A percentile compares a stretch with the other conserved stretches of the same genome.
Evolutionary conservation across 2,329 filamentous ascomycete genomes (phyloP).

Genomic region (Pyrenochaeta sp.): DNA sequence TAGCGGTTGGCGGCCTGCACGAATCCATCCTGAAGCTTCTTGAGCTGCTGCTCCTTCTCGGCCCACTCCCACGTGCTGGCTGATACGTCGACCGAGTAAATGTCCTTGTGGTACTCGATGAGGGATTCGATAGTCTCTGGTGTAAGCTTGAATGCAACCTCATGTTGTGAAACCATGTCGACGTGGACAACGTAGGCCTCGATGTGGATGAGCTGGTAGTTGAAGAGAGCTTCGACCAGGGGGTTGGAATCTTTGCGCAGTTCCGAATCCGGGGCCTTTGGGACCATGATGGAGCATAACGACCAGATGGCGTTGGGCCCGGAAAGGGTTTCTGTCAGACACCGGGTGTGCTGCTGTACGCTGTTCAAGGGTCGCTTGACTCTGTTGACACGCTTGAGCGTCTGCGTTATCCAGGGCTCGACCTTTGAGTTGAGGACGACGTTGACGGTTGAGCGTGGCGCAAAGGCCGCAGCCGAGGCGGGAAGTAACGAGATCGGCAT

Average conservation of each 20-base stretch:
- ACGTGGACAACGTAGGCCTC: constrained; percentile 99
- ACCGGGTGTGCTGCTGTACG: constrained; percentile 92
- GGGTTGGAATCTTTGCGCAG: constrained; percentile 82
- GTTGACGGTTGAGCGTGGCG: constrained; percentile 90
- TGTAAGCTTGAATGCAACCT: constrained; percentile 97
- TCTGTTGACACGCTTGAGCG: constrained; percentile 94
- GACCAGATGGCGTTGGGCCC: constrained; percentile 93
- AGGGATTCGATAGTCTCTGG: constrained; percentile 91
- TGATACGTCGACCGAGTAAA: constrained; percentile 89
- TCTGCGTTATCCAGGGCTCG: constrained; percentile 96
- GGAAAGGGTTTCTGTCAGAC: constrained; percentile 92
- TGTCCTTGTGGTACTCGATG: constrained; percentile 94
- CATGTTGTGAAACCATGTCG: constrained; percentile 97
- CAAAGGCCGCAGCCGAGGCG: constrained; percentile 95
- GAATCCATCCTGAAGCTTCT: constrained; percentile 97
- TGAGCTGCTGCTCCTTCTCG: constrained; percentile 94
- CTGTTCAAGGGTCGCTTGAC: constrained; percentile 98
- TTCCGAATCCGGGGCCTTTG: constrained; percentile 86
- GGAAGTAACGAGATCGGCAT: constrained; percentile 96
- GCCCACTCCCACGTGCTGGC: constrained; percentile 93
- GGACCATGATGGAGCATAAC: constrained; percentile 88
- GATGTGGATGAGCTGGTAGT: constrained; percentile 90
- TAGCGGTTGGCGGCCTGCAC: constrained; percentile 97
- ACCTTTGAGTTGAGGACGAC: constrained; percentile 92
- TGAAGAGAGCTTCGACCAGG: constrained; percentile 85